These are phyloP conservation scores for Ashbya aceris DNA, from an alignment of 1,139 yeast species.

Conservation along the genomic window DNA sequence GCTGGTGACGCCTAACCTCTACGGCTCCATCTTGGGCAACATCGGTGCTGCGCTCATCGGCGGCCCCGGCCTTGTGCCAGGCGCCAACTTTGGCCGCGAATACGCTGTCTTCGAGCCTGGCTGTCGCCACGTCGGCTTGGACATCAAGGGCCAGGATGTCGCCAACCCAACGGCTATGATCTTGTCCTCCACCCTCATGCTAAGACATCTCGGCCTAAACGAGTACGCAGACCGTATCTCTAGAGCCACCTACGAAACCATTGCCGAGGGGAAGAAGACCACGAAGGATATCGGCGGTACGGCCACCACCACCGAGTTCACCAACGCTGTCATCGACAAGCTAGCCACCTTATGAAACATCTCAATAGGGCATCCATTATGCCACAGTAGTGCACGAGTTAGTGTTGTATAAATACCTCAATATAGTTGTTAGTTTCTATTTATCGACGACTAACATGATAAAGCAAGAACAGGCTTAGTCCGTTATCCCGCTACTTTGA, in stretches of 20 bases:
- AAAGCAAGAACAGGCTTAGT: background rate
- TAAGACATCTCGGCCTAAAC: conserved; percentile 89
- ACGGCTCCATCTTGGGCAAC: conserved; percentile 95
- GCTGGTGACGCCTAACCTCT: conserved; percentile 93
- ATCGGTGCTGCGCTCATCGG: conserved; percentile 98
- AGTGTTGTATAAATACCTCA: background rate
- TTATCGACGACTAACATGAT: background rate
- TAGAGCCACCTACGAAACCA: conserved; percentile 78
- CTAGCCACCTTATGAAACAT: conserved; percentile 16
- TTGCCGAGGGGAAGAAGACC: conserved; percentile 81
- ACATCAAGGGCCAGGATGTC: conserved; percentile 84
- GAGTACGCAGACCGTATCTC: conserved; percentile 78
- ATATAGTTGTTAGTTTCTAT: background rate
- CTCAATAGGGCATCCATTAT: background rate
- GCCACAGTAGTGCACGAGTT: background rate
- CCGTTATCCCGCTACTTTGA: too few species aligned
- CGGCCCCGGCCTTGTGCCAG: conserved; percentile 98
- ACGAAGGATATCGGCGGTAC: conserved; percentile 81
- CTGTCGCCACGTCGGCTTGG: conserved; percentile 98
- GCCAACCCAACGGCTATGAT: conserved; percentile 99
- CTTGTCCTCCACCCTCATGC: conserved; percentile 79
- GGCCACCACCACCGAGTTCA: conserved; percentile 86
- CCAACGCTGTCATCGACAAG: conserved; percentile 34
- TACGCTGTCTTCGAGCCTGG: conserved; percentile 99
- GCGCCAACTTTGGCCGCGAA: conserved; percentile 97